Evolutionary conservation across 1,139 yeast genomes (phyloP).

Genomic region (Trichomonascaceae sp.): DNA sequence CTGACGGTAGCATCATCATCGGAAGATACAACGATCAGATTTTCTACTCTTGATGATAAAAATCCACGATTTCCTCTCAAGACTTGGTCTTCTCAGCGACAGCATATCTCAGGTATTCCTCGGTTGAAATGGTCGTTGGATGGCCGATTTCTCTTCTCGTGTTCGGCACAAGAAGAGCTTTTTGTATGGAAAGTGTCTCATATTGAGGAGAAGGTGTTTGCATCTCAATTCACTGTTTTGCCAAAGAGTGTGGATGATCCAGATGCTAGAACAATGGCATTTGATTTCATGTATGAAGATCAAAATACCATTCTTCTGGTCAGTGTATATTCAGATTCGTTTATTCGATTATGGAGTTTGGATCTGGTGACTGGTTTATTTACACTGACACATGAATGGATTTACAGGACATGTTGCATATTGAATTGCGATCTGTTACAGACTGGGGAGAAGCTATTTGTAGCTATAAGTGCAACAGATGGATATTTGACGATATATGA

Average conservation of each 20-base stretch:
- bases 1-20: slow-evolving; percentile 61
- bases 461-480: slow-evolving; percentile 72
- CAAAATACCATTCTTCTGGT: slow-evolving; percentile 43
- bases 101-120: slow-evolving; percentile 87
- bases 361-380: slow-evolving; percentile 43
- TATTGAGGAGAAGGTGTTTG: slow-evolving; percentile 17
- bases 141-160: slow-evolving; percentile 49
- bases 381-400: slow-evolving; percentile 40
- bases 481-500: slow-evolving; percentile 68
- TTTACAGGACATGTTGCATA: slow-evolving; percentile 70
- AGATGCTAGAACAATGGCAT: slow-evolving; percentile 86
- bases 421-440: slow-evolving; percentile 51
- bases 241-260: slow-evolving; percentile 49
- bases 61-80: not conserved
- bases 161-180: slow-evolving; percentile 90
- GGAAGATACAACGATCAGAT: slow-evolving; percentile 75
- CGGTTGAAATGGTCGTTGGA: slow-evolving; percentile 54
- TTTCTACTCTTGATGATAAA: slow-evolving; percentile 48
- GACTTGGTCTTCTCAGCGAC: slow-evolving; percentile 58
- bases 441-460: slow-evolving; percentile 22
- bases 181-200: slow-evolving; percentile 60
- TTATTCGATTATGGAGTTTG: slow-evolving; percentile 60
- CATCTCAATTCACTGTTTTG: slow-evolving; percentile 25
- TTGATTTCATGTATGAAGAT: slow-evolving; percentile 33
- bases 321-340: slow-evolving; percentile 81